These are phyloP conservation scores for Ceratocystis alfenasii DNA, from an alignment of 2,329 filamentous ascomycete species.

Conservation along the genomic window DNA sequence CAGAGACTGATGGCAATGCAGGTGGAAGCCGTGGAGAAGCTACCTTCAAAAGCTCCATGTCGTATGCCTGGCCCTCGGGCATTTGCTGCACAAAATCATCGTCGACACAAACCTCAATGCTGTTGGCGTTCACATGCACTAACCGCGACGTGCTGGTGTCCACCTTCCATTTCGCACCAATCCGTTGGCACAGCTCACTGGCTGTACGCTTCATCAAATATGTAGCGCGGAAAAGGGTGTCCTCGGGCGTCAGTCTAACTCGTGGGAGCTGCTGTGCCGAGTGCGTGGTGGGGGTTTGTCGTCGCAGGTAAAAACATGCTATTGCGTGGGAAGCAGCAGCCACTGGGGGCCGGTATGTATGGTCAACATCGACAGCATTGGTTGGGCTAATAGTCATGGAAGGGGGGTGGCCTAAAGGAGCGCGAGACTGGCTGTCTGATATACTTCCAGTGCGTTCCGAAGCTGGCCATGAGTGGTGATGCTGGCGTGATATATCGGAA, in stretches of 20 bases:
- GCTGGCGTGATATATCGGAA: constrained; percentile 5
- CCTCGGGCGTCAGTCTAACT: constrained; percentile 27
- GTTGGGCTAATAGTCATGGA: constrained; percentile 49
- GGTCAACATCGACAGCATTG: constrained; percentile 82
- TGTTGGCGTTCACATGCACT: constrained; percentile 59
- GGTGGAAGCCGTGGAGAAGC: constrained; percentile 1
- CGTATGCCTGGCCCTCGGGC: constrained; percentile 62
- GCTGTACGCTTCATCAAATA: constrained; percentile 71
- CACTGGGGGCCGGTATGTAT: constrained; percentile 65
- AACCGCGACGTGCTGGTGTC: constrained; percentile 61
- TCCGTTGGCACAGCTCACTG: constrained; percentile 57
- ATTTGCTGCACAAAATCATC: constrained; percentile 78
- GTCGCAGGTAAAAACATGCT: constrained; percentile 71
- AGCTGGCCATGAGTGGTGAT: constrained; percentile 34
- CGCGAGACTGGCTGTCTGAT: constrained; percentile 29
- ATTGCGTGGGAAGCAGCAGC: constrained; percentile 60
- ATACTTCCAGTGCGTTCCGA: constrained; percentile 42
- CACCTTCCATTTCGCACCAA: constrained; percentile 70
- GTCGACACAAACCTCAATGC: constrained; percentile 74
- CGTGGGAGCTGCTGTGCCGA: constrained; percentile 38
- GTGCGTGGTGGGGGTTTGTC: background rate
- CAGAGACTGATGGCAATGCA: constrained; percentile 12
- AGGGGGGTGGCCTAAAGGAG: constrained; percentile 48
- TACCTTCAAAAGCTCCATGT: constrained; percentile 30
- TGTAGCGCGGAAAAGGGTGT: constrained; percentile 60